These are phyloP conservation scores for Starmerella apicola DNA, from an alignment of 805 yeast species.

Conservation along the genomic window DNA sequence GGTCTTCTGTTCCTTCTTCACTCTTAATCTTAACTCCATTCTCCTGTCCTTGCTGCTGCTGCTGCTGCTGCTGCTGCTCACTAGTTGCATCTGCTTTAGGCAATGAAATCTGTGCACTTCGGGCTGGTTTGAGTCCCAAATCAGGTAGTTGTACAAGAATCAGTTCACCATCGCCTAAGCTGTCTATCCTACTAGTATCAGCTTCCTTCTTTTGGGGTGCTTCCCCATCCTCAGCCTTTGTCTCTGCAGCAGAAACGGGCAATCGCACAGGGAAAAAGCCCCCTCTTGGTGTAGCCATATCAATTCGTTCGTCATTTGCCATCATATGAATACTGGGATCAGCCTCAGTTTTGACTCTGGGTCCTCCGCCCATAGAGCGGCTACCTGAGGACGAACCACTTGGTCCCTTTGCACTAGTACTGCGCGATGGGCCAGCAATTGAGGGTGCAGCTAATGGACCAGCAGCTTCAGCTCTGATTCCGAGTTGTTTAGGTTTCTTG, in stretches of 20 bases:
- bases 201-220: neutral
- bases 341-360: constrained; percentile 13
- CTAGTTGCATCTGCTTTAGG: constrained; percentile 1
- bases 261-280: constrained; percentile 18
- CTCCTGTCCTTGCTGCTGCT: constrained; percentile 1
- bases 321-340: neutral
- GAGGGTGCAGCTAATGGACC: constrained; percentile 30
- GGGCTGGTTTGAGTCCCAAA: constrained; percentile 28
- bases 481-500: constrained; percentile 14
- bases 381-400: too few relatives aligned
- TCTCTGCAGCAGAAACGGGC: constrained; percentile 6
- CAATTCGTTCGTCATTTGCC: constrained; percentile 12
- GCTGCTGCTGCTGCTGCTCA: neutral
- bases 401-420: neutral
- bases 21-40: constrained; percentile 13
- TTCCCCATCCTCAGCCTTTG: constrained; percentile 4
- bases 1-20: constrained; percentile 11
- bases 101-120: too few relatives aligned
- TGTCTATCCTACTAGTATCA: constrained; percentile 3
- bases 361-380: constrained; percentile 6
- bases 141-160: constrained; percentile 35
- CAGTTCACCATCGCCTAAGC: constrained; percentile 22
- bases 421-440: constrained; percentile 13
- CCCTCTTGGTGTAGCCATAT: constrained; percentile 7
- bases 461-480: constrained; percentile 23